Evolutionary conservation across 805 yeast species (phyloP), one percentile per base, ranked within the genome.

Genomic region (Yamadazyma kitorensis): DNA sequence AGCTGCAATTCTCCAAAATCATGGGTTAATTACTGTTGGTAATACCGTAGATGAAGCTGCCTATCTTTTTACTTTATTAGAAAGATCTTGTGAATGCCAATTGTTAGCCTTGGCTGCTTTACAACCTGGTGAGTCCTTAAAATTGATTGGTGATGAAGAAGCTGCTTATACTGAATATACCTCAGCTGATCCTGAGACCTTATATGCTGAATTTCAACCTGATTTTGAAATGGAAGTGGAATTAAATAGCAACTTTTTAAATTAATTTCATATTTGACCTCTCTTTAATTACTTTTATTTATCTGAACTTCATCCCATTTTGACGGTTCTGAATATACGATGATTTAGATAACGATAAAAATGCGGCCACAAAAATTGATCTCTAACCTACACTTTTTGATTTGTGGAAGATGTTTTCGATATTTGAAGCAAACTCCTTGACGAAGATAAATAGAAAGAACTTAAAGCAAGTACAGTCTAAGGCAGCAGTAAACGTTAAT

Each of bases 141-240:
- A 57, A 25, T 21, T 73, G 23, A 69, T 80, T 41, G 70, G 70
- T 15, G 78, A 80, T 40, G 78, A 77, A 40, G 84, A 70, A 47
- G 91, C 91, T 15, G 74, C 72, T 13, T 83, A 74, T 59, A 82
- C 89, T 3, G 73, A 68, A 45, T 68, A 72, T 39, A 67, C 75
- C 57, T 65, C 68, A 12, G 75, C 75, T 9, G 86, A 82, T 53
- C 76, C 82, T 5, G 88, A 78, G 44, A 62, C 80, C 4, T 55
- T 83, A 37, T 84, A 77, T 59, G 64, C 76, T 26, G 88, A 83
- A 48, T 80, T 82, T 57, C 86, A 82, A 59, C 78, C 82, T 2
- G 88, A 82, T 37, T 68, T 63, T 29, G 80, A 77, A 41, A 40
- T 41, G 46, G 51, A 36, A 27, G 10, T 12, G 17, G 34, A 36